phyloP scores from a whole-genome alignment of 306 rosid species.

The Begonia fuchsioides region DNA sequence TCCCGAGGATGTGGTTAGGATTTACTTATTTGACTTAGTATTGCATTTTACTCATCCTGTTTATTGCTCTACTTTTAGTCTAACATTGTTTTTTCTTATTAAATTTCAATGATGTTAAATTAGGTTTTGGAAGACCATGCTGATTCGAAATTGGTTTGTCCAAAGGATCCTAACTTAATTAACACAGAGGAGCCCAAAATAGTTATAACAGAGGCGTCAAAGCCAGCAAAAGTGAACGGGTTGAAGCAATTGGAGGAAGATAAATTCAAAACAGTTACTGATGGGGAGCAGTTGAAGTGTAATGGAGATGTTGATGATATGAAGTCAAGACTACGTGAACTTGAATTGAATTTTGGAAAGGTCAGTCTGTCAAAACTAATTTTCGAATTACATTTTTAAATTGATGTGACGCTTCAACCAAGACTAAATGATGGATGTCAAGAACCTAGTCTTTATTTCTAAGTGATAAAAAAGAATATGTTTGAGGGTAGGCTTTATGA shows the following conservation, averaged over 20 bases:
- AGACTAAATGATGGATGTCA: too few relatives aligned
- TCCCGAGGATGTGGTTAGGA: conserved; percentile 35
- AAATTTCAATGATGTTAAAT: too few relatives aligned
- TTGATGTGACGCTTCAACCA: not conserved
- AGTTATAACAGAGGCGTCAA: conserved; percentile 14
- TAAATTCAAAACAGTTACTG: conserved; percentile 12
- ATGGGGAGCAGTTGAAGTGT: conserved; percentile 27
- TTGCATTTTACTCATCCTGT: too few relatives aligned
- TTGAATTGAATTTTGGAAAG: conserved; percentile 72
- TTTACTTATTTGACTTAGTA: not conserved
- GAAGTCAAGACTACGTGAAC: conserved; percentile 49
- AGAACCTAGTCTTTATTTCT: too few relatives aligned
- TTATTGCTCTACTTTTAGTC: too few relatives aligned
- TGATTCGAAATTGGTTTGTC: too few relatives aligned
- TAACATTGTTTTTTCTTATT: too few relatives aligned
- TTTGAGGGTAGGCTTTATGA: too few relatives aligned
- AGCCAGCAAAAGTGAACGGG: conserved; percentile 5
- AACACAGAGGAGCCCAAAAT: conserved; percentile 11
- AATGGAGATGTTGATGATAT: conserved; percentile 55
- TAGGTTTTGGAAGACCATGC: too few relatives aligned
- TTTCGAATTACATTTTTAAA: not conserved
- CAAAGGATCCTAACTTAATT: too few relatives aligned
- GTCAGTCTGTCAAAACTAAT: conserved; percentile 22
- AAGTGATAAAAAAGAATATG: too few relatives aligned
- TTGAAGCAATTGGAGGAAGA: conserved; percentile 7